A percentile compares a stretch with the other conserved stretches of the same genome.
phyloP scores from a whole-genome alignment of 495 filamentous ascomycete genomes.

The Peziza echinospora region DNA sequence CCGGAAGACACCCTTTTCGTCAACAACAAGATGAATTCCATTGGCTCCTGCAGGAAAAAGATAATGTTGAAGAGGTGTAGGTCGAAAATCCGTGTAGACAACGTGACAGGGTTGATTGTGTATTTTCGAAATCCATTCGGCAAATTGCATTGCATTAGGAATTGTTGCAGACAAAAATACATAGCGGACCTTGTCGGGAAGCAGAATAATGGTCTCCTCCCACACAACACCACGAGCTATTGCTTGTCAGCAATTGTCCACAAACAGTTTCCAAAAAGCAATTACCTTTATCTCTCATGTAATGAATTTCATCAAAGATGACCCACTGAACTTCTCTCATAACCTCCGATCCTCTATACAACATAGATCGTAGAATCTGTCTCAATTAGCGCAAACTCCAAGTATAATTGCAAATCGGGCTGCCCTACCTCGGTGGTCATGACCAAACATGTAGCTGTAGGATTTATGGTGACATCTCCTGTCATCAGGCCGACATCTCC shows the following conservation, averaged over 20 bases:
- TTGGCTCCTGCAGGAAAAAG: conserved; percentile 88
- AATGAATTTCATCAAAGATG: conserved; percentile 94
- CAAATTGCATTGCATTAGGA: conserved; percentile 97
- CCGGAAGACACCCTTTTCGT: conserved; percentile 85
- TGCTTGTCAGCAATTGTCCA: not conserved
- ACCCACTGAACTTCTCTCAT: conserved; percentile 99
- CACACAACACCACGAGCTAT: conserved; percentile 77
- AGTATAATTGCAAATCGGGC: not conserved
- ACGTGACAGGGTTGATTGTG: conserved; percentile 94
- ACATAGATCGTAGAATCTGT: conserved; percentile 85
- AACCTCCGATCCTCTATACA: conserved; percentile 94
- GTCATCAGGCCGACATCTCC: conserved; percentile 97
- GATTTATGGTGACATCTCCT: conserved; percentile 96
- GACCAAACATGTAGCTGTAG: conserved; percentile 88
- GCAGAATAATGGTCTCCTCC: conserved; percentile 95
- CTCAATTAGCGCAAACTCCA: conserved; percentile 1
- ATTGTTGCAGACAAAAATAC: conserved; percentile 98
- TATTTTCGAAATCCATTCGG: conserved; percentile 94
- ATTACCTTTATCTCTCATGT: conserved; percentile 72
- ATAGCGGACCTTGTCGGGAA: conserved; percentile 95
- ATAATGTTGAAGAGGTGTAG: conserved; percentile 90
- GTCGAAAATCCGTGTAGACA: conserved; percentile 94
- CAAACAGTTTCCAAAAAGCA: no score
- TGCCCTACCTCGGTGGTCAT: conserved; percentile 72
- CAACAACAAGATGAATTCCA: conserved; percentile 83